phyloP scores from a whole-genome alignment of 1,139 yeast species.

The Candida buenavistaensis region DNA sequence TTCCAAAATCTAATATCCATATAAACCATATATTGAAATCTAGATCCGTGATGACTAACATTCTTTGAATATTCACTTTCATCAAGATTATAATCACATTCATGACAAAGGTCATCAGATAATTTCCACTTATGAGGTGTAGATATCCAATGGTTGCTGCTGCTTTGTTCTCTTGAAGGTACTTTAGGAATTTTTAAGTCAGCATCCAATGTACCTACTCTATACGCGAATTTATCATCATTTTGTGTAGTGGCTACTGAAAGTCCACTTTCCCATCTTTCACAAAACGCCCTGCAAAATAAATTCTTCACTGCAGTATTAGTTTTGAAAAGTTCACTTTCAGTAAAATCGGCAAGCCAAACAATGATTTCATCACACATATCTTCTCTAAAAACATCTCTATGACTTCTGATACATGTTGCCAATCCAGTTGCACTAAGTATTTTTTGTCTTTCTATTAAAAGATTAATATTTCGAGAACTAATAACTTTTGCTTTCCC shows the following conservation, averaged over 20 bases:
- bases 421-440: constrained; percentile 64
- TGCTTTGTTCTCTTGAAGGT: constrained; percentile 13
- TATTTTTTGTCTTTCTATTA: constrained; percentile 54
- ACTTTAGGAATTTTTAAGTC: constrained; percentile 36
- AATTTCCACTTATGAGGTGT: constrained; percentile 42
- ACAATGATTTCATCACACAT: constrained; percentile 70
- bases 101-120: constrained; percentile 39
- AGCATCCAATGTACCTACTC: constrained; percentile 33
- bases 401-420: constrained; percentile 62
- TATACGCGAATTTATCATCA: constrained; percentile 21
- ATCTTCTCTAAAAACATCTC: constrained; percentile 79
- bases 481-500: constrained; percentile 73
- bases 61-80: constrained; percentile 27
- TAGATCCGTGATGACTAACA: constrained; percentile 54
- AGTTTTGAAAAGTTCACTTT: constrained; percentile 54
- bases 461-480: constrained; percentile 49
- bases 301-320: constrained; percentile 49
- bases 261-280: constrained; percentile 57
- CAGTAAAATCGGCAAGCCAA: constrained; percentile 65
- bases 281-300: constrained; percentile 54
- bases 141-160: constrained; percentile 38
- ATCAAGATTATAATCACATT: constrained; percentile 45
- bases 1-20: constrained; percentile 78
- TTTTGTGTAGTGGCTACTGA: constrained; percentile 12
- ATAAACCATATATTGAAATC: constrained; percentile 74